Evolutionary conservation across 192 early-diverging fungal genomes (phyloP).

Genomic region (Backusella morwellensis): DNA sequence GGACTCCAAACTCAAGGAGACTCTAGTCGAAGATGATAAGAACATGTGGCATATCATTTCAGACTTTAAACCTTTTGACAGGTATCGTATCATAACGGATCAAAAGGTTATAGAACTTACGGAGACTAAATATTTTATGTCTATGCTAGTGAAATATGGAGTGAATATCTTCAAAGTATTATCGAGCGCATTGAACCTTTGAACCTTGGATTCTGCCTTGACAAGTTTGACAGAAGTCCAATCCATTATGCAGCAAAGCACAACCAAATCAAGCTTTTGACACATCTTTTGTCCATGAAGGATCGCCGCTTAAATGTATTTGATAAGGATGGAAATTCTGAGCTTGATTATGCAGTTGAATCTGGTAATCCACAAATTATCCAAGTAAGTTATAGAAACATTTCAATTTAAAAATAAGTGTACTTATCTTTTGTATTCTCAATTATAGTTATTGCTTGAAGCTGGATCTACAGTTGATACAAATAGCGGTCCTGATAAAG

Average conservation of each 20-base stretch:
- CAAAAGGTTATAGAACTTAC: neutral
- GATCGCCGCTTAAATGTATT: constrained; percentile 2
- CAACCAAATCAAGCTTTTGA: constrained; percentile 28
- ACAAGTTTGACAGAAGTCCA: constrained; percentile 34
- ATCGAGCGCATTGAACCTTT: constrained; percentile 15
- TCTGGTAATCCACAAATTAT: constrained; percentile 15
- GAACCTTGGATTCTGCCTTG: constrained; percentile 16
- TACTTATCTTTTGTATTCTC: neutral
- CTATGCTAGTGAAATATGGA: constrained; percentile 27
- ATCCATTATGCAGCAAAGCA: constrained; percentile 51
- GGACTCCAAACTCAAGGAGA: neutral
- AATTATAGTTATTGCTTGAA: constrained; percentile 16
- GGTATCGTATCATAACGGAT: neutral
- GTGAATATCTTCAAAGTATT: constrained; percentile 43
- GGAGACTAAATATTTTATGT: neutral
- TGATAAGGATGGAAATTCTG: constrained; percentile 37
- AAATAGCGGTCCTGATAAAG: neutral
- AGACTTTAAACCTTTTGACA: constrained; percentile 37
- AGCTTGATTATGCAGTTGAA: constrained; percentile 46
- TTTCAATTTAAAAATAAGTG: neutral
- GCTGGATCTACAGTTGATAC: neutral
- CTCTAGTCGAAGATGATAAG: constrained; percentile 9
- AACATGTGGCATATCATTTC: constrained; percentile 42
- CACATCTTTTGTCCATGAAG: constrained; percentile 21
- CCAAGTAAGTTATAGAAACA: constrained; percentile 11